Base-by-base conservation (phyloP, 2,329 filamentous ascomycete species). In the Colletotrichum paranaense region DNA sequence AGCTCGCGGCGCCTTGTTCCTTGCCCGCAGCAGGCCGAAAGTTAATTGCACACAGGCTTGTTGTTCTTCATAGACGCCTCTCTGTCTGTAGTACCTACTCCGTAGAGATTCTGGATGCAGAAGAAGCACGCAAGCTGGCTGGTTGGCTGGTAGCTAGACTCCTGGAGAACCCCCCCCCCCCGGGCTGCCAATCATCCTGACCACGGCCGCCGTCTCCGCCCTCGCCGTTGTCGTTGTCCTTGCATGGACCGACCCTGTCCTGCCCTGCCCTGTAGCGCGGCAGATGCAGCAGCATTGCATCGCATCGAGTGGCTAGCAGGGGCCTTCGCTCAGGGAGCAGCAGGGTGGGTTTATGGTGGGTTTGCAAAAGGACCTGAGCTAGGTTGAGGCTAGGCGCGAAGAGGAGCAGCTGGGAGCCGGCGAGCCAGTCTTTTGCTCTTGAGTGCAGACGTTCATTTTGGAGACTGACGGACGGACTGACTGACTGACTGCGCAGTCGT, bases 301-400 rank as follows among this genome's bases (percentile, higher is more conserved):
- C 72, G 72, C 72, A 74, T 67, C 68, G 68, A 58, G 52, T 62
- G 14, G 62, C 67, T 72, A 62, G 72, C 67, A 73, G 55, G 67
- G 70, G 53, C 12, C 2, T 46, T 11, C 32, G 6, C 32, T n/a
- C 67, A 73, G 28, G 53, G 53, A 55, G 66, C 52, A 68, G 58
- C 46, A 62, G 64, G 67, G 70, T 73, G 70, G 67, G 46, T 73
- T 73, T 38, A 59, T 73, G 68, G 71, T 73, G 68, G 71, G 67
- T 74, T 74, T 74, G 68, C 72, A 74, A 74, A 74, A 74, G 72
- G 72, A 74, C 72, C 72, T 74, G 72, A 74, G 68, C 72, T 72
- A 74, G 72, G 68, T 67, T 59, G 68, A 72, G 68, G 68, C 68
- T 72, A 67, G 68, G 60, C 70, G 67, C 70, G 68, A 73, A 60